phyloP scores from a whole-genome alignment of 2,329 filamentous ascomycete genomes.

The Aureobasidium pullulans region DNA sequence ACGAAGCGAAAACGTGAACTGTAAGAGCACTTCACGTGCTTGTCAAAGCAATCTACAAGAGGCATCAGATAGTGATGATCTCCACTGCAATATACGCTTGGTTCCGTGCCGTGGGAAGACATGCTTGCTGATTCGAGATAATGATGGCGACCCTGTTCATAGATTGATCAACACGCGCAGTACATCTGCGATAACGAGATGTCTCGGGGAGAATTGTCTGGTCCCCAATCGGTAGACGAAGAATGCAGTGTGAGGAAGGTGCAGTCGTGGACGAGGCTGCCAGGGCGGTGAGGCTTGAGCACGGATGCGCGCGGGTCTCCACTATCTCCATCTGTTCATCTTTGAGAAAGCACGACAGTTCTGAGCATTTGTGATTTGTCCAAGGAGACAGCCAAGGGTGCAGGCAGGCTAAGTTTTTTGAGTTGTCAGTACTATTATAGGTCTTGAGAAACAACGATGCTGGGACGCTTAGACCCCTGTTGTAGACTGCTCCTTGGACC shows the following conservation, averaged over 20 bases:
- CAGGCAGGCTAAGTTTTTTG: too few relatives aligned
- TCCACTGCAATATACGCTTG: neutral
- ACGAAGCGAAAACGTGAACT: neutral
- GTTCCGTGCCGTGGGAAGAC: neutral
- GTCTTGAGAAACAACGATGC: too few relatives aligned
- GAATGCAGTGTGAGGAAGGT: neutral
- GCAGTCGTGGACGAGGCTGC: neutral
- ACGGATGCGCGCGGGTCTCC: neutral
- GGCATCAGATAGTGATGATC: neutral
- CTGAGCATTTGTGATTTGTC: too few relatives aligned
- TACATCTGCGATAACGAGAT: neutral
- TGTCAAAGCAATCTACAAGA: neutral
- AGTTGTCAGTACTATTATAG: too few relatives aligned
- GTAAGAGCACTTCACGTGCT: conserved; percentile 1
- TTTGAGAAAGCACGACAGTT: too few relatives aligned
- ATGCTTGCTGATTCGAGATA: neutral
- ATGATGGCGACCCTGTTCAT: neutral
- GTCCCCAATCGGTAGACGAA: neutral
- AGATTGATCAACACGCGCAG: neutral
- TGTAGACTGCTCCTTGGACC: too few relatives aligned
- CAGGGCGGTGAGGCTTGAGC: neutral
- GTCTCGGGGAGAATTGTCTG: neutral
- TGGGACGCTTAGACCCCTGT: too few relatives aligned
- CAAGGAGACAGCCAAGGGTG: too few relatives aligned
- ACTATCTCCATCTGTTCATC: too few relatives aligned